Percentiles rank a stretch among this genome's conserved stretches.
phyloP scores from a whole-genome alignment of 306 rosid genomes.

The Corylus heterophylla region DNA sequence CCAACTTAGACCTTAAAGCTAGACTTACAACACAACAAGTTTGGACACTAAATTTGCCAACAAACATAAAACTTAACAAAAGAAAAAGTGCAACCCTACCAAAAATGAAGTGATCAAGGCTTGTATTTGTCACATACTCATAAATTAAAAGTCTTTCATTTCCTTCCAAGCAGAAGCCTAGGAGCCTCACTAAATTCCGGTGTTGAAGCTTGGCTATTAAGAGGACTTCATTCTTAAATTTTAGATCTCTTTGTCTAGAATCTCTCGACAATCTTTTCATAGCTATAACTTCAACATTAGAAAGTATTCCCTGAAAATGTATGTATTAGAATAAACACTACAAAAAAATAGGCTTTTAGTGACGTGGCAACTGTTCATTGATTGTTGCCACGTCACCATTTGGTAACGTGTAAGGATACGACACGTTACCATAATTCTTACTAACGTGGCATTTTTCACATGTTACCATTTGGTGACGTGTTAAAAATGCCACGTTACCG shows the following conservation, averaged over 20 bases:
- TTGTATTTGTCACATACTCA: neutral
- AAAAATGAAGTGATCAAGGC: neutral
- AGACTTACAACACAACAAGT: too few relatives aligned
- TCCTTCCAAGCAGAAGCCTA: neutral
- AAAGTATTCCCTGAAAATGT: neutral
- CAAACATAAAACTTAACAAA: neutral
- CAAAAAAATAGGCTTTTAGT: too few relatives aligned
- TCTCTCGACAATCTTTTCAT: neutral
- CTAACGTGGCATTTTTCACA: too few relatives aligned
- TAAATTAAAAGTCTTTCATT: neutral
- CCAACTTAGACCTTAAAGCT: too few relatives aligned
- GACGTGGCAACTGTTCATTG: too few relatives aligned
- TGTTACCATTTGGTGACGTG: too few relatives aligned
- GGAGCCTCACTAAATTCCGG: neutral
- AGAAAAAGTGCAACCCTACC: neutral
- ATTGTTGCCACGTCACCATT: too few relatives aligned
- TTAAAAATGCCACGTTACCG: too few relatives aligned
- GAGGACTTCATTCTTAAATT: neutral
- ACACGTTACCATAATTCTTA: too few relatives aligned
- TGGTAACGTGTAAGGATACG: too few relatives aligned
- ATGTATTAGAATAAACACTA: neutral
- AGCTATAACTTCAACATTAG: neutral
- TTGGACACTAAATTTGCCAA: neutral
- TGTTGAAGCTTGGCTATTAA: neutral
- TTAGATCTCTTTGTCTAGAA: neutral